Evolutionary conservation across 169 alveolate species (phyloP).

Genomic region (Haemoproteus tartakovskyi): DNA sequence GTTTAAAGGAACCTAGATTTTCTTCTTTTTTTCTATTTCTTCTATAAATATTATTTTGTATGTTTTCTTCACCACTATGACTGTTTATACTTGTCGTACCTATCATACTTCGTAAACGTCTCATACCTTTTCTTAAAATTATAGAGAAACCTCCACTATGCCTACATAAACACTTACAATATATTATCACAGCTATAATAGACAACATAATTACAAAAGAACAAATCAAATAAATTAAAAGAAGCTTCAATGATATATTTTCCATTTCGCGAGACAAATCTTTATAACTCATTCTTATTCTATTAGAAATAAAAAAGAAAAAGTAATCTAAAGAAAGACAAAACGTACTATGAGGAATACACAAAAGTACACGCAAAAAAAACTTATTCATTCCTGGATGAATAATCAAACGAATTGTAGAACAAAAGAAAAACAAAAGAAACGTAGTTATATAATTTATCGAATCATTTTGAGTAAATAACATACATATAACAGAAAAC

Average conservation of each 20-base stretch:
- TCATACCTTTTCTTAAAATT: too few relatives aligned
- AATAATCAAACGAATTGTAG: constrained; percentile 50
- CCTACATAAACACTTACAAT: not conserved
- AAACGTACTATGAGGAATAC: constrained; percentile 44
- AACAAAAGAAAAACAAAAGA: constrained; percentile 25
- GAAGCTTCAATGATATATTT: constrained; percentile 17
- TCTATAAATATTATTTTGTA: not conserved
- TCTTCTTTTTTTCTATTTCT: not conserved
- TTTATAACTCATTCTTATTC: constrained; percentile 1
- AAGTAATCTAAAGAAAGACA: constrained; percentile 46
- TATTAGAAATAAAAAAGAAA: constrained; percentile 34
- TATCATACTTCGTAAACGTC: too few relatives aligned
- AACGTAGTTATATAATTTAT: constrained; percentile 52
- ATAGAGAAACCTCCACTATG: not conserved
- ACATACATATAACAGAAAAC: constrained; percentile 45
- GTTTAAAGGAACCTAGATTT: not conserved
- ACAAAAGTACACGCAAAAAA: constrained; percentile 1
- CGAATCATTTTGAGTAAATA: constrained; percentile 22
- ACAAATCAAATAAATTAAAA: constrained; percentile 3
- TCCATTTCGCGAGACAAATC: constrained; percentile 24
- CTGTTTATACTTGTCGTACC: too few relatives aligned
- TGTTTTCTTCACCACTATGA: not conserved
- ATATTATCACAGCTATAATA: constrained; percentile 16
- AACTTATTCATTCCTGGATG: constrained; percentile 11
- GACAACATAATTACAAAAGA: constrained; percentile 11